A percentile compares a stretch with the other conserved stretches of the same genome.
Conservation (phyloP, 2,329 filamentous ascomycete species). For the Aspergillus cejpii region DNA sequence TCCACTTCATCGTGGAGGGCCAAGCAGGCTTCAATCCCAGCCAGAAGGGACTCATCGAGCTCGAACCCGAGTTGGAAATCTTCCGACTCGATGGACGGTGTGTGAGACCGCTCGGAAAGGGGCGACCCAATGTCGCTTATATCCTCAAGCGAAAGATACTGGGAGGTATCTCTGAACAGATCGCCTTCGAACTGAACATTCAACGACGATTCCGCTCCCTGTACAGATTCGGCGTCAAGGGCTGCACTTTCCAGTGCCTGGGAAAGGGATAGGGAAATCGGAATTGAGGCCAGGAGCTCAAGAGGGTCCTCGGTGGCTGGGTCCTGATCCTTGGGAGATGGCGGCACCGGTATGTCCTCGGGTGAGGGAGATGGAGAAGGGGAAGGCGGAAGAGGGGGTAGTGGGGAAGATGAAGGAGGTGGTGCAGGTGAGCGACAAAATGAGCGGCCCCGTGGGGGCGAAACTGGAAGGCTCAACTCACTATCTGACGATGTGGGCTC, state of each 20-base stretch:
- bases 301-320: not conserved
- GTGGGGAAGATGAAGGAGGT: not conserved
- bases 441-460: not conserved
- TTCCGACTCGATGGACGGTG: slow-evolving; percentile 4
- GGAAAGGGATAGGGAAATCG: no score
- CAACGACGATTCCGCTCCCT: not conserved
- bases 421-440: not conserved
- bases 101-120: slow-evolving; percentile 8
- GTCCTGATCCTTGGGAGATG: not conserved
- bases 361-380: not conserved
- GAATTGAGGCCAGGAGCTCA: no score
- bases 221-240: not conserved
- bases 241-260: not conserved
- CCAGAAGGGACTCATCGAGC: slow-evolving; percentile 2
- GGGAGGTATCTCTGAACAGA: not conserved
- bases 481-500: not conserved
- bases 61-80: not conserved
- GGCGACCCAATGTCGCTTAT: slow-evolving; percentile 11
- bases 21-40: slow-evolving; percentile 4
- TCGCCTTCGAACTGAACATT: not conserved
- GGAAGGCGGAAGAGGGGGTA: not conserved
- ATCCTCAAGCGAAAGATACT: slow-evolving; percentile 1
- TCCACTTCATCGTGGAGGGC: slow-evolving; percentile 3
- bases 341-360: not conserved
- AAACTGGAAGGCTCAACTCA: not conserved